Evolutionary conservation across 306 rosid genomes (phyloP).

Genomic region (Quercus variabilis): DNA sequence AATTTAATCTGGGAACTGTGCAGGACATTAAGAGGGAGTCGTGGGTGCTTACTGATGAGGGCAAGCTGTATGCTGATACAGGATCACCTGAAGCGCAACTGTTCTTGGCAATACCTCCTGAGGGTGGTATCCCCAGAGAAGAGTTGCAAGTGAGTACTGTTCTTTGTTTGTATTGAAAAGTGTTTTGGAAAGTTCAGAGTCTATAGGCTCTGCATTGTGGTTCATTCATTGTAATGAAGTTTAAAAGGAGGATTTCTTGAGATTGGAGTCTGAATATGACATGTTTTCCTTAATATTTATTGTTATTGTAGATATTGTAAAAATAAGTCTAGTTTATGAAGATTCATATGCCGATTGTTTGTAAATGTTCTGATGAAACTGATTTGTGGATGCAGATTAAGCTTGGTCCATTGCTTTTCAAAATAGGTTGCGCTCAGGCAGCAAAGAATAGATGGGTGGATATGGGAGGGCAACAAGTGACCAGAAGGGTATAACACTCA

Average conservation of each 20-base stretch:
- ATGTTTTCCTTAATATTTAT: background rate
- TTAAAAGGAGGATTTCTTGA: background rate
- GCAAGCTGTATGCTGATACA: slow-evolving; percentile 49
- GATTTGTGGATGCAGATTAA: slow-evolving; percentile 58
- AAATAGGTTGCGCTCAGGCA: slow-evolving; percentile 83
- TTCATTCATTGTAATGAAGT: background rate
- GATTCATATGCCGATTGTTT: background rate
- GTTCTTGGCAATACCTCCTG: slow-evolving; percentile 63
- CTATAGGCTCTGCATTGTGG: background rate
- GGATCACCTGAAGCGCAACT: slow-evolving; percentile 88
- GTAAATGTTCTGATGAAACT: slow-evolving; percentile 2
- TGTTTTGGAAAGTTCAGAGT: background rate
- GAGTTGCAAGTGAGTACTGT: slow-evolving; percentile 61
- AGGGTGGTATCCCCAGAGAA: slow-evolving; percentile 84
- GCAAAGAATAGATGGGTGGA: slow-evolving; percentile 86
- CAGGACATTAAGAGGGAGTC: slow-evolving; percentile 80
- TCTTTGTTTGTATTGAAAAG: background rate
- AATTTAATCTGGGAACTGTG: background rate
- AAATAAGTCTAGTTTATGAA: background rate
- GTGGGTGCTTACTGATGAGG: slow-evolving; percentile 78
- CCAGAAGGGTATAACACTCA: slow-evolving; percentile 51
- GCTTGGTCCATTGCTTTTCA: slow-evolving; percentile 50
- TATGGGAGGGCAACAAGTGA: slow-evolving; percentile 65
- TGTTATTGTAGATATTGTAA: background rate
- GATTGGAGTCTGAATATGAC: background rate